phyloP scores from a whole-genome alignment of 2,329 filamentous ascomycete genomes.

The Hymenoscyphus repandus region DNA sequence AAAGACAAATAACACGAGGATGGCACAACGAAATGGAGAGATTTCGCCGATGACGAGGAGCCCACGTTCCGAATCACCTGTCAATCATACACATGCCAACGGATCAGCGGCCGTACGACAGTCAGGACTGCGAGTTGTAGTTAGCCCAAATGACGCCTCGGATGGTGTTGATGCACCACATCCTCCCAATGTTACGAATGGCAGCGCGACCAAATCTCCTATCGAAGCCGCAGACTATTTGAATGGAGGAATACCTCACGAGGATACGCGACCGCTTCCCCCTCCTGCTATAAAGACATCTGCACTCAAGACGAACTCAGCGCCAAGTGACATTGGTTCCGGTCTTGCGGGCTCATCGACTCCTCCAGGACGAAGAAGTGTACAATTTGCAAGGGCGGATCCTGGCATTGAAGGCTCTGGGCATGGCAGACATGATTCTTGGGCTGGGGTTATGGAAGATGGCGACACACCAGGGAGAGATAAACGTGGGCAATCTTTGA shows the following conservation, averaged over 20 bases:
- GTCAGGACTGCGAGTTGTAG: conserved; percentile 26
- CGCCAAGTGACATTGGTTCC: conserved; percentile 10
- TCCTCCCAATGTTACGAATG: conserved; percentile 12
- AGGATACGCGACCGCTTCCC: conserved; percentile 8
- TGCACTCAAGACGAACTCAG: conserved; percentile 14
- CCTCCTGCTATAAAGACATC: conserved; percentile 14
- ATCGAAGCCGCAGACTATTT: conserved; percentile 30
- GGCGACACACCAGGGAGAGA: conserved; percentile 54
- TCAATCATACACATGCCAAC: conserved; percentile 20
- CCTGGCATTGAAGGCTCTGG: conserved; percentile 37
- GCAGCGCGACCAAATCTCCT: conserved; percentile 13
- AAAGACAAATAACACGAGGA: conserved; percentile 12
- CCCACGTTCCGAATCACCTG: conserved; percentile 26
- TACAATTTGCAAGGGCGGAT: conserved; percentile 65
- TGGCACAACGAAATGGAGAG: conserved; percentile 28
- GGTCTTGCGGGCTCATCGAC: conserved; percentile 25
- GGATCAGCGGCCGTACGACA: conserved; percentile 21
- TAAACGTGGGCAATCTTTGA: conserved; percentile 60
- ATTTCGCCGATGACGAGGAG: conserved; percentile 34
- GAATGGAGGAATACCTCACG: conserved; percentile 29
- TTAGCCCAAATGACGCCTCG: conserved; percentile 17
- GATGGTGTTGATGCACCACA: conserved; percentile 11
- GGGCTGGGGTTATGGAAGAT: conserved; percentile 44
- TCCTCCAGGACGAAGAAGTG: conserved; percentile 52
- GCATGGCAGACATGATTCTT: conserved; percentile 59